A percentile compares a stretch with the other conserved stretches of the same genome.
These are phyloP conservation scores for Coemansia sp. DNA, from an alignment of 192 early-diverging fungal species.

Conservation along the genomic window DNA sequence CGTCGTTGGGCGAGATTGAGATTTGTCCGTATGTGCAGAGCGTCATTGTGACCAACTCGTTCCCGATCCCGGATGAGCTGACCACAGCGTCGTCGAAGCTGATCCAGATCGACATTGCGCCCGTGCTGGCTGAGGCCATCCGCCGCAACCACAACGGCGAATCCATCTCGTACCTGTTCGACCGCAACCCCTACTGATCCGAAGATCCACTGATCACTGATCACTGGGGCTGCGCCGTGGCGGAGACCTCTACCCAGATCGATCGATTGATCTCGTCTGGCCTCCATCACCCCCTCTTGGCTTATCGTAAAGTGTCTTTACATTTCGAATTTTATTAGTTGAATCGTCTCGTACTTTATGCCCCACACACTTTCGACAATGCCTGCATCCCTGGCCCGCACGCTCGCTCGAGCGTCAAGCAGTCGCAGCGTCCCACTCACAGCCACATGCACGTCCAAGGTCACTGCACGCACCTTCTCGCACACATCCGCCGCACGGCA, in stretches of 20 bases:
- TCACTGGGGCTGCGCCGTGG: too few relatives aligned
- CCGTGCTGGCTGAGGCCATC: constrained; percentile 92
- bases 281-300: too few relatives aligned
- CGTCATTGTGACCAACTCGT: constrained; percentile 89
- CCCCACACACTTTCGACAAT: too few relatives aligned
- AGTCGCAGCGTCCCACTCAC: too few relatives aligned
- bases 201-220: constrained; percentile 1
- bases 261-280: too few relatives aligned
- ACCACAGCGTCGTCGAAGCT: constrained; percentile 71
- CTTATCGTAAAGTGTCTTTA: too few relatives aligned
- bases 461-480: neutral
- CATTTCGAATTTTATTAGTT: too few relatives aligned
- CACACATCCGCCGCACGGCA: neutral
- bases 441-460: too few relatives aligned
- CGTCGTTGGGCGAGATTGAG: constrained; percentile 82
- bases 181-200: constrained; percentile 41
- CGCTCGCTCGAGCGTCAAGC: too few relatives aligned
- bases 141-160: constrained; percentile 92
- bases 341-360: too few relatives aligned
- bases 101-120: constrained; percentile 79
- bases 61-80: constrained; percentile 76
- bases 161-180: constrained; percentile 87
- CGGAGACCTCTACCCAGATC: too few relatives aligned
- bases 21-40: constrained; percentile 72
- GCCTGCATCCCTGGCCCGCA: too few relatives aligned